A percentile compares a stretch with the other conserved stretches of the same genome.
These are phyloP conservation scores for Arabidopsis thaliana DNA, from an alignment of 345 rosid species.

Conservation along the genomic window TAIR10.1 NC_003074.8:23107501-23108000, in stretches of 20 bases:
- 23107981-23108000: slow-evolving; percentile 91
- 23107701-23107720: slow-evolving; percentile 74
- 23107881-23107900: slow-evolving; percentile 67
- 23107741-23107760: slow-evolving; percentile 88
- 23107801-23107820: slow-evolving; percentile 76
- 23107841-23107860: slow-evolving; percentile 86
- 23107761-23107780: slow-evolving; percentile 82
- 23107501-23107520: slow-evolving; percentile 78
- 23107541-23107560: slow-evolving; percentile 78
- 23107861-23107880: slow-evolving; percentile 88
- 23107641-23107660: slow-evolving; percentile 84
- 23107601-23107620: slow-evolving; percentile 66
- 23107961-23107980: slow-evolving; percentile 77
- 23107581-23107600: slow-evolving; percentile 77
- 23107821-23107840: slow-evolving; percentile 60
- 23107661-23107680: slow-evolving; percentile 90
- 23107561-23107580: slow-evolving; percentile 87
- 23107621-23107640: slow-evolving; percentile 86
- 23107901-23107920: slow-evolving; percentile 63
- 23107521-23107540: slow-evolving; percentile 69
- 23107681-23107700: slow-evolving; percentile 83
- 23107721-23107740: slow-evolving; percentile 68
- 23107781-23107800: slow-evolving; percentile 79
- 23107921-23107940: slow-evolving; percentile 63
- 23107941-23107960: slow-evolving; percentile 92